phyloP scores from a whole-genome alignment of 2,329 filamentous ascomycete species.

The Cytospora piceicola region DNA sequence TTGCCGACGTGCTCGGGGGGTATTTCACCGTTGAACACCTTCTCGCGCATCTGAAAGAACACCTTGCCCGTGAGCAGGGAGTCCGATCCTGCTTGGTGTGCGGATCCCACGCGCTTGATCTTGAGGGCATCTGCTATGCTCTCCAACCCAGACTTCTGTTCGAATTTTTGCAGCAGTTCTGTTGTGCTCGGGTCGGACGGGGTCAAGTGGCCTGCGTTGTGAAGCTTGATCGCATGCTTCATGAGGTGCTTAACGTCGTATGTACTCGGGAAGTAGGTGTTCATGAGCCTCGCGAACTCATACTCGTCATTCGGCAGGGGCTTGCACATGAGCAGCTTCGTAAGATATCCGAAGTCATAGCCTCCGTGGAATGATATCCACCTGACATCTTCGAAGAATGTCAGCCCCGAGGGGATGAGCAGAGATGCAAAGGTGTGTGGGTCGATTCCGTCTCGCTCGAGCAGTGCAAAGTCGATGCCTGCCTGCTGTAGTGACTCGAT shows the following conservation, averaged over 20 bases:
- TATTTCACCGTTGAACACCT: conserved; percentile 83
- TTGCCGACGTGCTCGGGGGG: conserved; percentile 83
- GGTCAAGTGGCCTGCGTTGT: conserved; percentile 65
- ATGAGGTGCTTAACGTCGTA: conserved; percentile 98
- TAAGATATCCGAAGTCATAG: conserved; percentile 97
- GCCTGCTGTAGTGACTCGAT: conserved; percentile 89
- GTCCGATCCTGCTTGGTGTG: conserved; percentile 93
- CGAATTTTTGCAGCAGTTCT: conserved; percentile 81
- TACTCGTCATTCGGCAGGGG: conserved; percentile 86
- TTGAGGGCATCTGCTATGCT: conserved; percentile 93
- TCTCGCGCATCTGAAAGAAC: conserved; percentile 90
- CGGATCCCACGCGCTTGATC: conserved; percentile 82
- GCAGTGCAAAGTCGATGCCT: conserved; percentile 86
- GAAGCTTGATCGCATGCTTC: conserved; percentile 79
- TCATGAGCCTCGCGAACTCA: conserved; percentile 86
- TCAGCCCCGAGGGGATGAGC: conserved; percentile 88
- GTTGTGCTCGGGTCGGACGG: conserved; percentile 66
- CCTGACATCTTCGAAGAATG: conserved; percentile 83
- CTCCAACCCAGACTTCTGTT: conserved; percentile 88
- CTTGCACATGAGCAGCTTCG: conserved; percentile 86
- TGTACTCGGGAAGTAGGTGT: conserved; percentile 88
- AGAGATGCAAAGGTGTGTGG: conserved; percentile 86
- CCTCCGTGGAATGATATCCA: conserved; percentile 99
- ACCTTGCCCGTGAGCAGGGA: conserved; percentile 90
- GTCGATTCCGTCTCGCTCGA: conserved; percentile 89